Evolutionary conservation across 2,329 filamentous ascomycete species (phyloP), one percentile per base, ranked within the genome.

Genomic region (Cladosporium cucumerinum): DNA sequence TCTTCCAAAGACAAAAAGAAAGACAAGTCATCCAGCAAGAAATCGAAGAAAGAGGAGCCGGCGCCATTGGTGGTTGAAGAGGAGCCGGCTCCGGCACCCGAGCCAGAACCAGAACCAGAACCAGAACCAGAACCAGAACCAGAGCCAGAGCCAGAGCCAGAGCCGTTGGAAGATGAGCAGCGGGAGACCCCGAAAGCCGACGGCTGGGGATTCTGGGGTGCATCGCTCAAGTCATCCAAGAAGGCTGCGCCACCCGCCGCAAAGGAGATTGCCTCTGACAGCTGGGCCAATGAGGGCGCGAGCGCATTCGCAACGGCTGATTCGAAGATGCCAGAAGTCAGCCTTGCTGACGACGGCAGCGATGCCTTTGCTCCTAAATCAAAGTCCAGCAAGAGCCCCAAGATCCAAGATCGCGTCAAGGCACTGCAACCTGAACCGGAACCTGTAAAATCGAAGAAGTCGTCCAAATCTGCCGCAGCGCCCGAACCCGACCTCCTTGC

Each of bases 391-490:
- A 81, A 80, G 69, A 76, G 79, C 16, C 82, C 70, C 78, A 57
- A 78, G 43, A 71, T 86, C 49, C 80, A 82, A 18, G 85, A 87
- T 68, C 82, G 82, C 69, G 82, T 86, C 75, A 85, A 78, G 69
- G 73, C 80, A 18, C 69, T 78, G 61, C 74, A 78, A 68, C 76
- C 72, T 64, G 72, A 76, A 52, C 72, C 73, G 5, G 75, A 73
- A 43, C 71, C 69, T 11, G 64, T 66, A 11, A 69, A 70, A 49
- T 64, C 66, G 26, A 65, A 67, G 55, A 64, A 64, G 55, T 54
- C 59, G 30, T 57, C 62, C 25, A 64, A 57, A 26, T 55, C 54
- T 12, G 51, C 26, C 26, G 26, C 26, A 32, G 26, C 30, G n/a
- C 64, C 70, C 43, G 69, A 70, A 34, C 62, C 65, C 32, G 63